Base-by-base conservation (phyloP, 495 filamentous ascomycete species). In the Penicillium manginii region DNA sequence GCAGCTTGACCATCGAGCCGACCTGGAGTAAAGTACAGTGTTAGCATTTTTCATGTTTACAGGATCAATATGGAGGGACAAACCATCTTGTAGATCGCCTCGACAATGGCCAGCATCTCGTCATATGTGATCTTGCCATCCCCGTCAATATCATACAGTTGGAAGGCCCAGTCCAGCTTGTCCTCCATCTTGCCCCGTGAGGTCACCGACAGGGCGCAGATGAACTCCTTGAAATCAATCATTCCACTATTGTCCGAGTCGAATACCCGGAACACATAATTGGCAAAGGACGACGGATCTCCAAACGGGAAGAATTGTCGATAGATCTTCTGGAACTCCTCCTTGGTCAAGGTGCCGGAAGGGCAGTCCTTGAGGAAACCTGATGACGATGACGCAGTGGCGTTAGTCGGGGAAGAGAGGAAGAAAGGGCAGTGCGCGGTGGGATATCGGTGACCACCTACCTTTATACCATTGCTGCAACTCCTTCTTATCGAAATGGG, bases 391-490 rank as follows among this genome's bases (percentile, higher is more conserved):
- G 26, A 29, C 26, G 26, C 26, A 29, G 26, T 29, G 26, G 26
- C 26, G 5, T 29, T 29, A 29, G 26, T 29, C 26, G 26, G 26
- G 17, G 12, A 32, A 60, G 50, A 40, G 22, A 47, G 19, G 26
- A 11, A 26, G 19, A 26, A 11, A 26, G 45, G 10, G 22, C 2
- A n/a, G 40, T 1, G 23, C 9, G 39, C 58, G 50, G 45, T 26
- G 19, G 3, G 45, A 26, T 19, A 26, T 11, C 4, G 19, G 12
- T 5, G 15, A 47, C 6, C 2, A 68, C 79, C 45, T 68, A 96
- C 94, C 94, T 81, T 98, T 98, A 74, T 98, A 98, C 94, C 94
- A 98, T 90, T 98, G 96, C 74, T 99, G 94, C 64, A 99, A 77
- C 75, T 99, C 94, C 79, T 98, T 99, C 87, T 97, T 97, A 80